These are phyloP conservation scores for Colletotrichum sp. DNA, from an alignment of 2,329 filamentous ascomycete species.

Conservation along the genomic window DNA sequence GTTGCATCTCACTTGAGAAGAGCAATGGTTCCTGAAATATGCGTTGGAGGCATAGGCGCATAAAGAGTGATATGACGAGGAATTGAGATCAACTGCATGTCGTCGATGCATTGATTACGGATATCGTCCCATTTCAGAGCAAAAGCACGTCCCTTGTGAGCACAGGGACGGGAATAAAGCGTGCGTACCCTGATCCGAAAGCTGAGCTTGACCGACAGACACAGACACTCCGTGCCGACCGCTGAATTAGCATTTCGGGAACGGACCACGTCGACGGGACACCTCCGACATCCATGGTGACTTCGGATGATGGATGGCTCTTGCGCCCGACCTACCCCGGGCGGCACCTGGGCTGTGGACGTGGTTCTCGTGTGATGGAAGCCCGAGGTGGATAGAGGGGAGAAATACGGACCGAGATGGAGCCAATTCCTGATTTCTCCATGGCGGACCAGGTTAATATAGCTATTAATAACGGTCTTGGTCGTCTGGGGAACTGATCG, in stretches of 20 bases:
- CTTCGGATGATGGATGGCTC: conserved; percentile 15
- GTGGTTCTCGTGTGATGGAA: not conserved
- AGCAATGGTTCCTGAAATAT: not conserved
- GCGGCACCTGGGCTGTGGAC: not conserved
- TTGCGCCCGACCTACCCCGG: not conserved
- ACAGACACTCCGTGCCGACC: not conserved
- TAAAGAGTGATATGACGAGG: not conserved
- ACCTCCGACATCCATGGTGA: not conserved
- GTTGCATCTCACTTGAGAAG: not conserved
- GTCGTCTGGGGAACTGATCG: conserved; percentile 14
- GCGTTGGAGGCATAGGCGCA: not conserved
- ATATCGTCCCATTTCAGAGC: not conserved
- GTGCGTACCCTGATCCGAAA: not conserved
- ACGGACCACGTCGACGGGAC: not conserved
- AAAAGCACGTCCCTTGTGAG: not conserved
- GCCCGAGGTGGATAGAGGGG: not conserved
- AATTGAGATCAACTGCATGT: not conserved
- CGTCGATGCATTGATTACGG: not conserved
- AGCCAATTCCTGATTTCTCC: not conserved
- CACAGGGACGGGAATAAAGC: not conserved
- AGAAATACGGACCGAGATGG: not conserved
- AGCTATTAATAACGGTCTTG: not conserved
- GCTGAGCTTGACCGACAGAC: not conserved
- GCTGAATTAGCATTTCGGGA: conserved; percentile 12
- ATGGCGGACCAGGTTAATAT: not conserved